Conservation (phyloP, 2,329 filamentous ascomycete species). For the Fusarium fujikuroi region DNA sequence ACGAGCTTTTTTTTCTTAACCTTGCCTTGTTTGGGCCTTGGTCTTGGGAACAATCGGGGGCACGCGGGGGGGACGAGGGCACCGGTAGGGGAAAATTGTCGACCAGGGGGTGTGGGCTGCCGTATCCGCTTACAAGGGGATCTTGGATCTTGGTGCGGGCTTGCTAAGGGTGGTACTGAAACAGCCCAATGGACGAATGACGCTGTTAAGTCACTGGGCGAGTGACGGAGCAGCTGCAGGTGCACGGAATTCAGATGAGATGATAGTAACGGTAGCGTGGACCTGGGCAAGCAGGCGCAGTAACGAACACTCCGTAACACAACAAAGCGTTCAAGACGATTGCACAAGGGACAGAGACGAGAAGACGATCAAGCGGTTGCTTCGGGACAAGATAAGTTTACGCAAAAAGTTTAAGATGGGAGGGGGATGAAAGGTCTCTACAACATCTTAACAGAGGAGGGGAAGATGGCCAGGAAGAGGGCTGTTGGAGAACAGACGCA, state of each 20-base stretch:
- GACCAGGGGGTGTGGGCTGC: slow-evolving; percentile 46
- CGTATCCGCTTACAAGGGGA: slow-evolving; percentile 47
- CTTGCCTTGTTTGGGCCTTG: slow-evolving; percentile 49
- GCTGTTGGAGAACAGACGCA: slow-evolving; percentile 41
- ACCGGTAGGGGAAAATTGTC: slow-evolving; percentile 49
- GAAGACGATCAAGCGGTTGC: slow-evolving; percentile 16
- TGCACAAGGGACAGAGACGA: slow-evolving; percentile 31
- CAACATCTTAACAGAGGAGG: slow-evolving; percentile 23
- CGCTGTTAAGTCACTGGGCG: slow-evolving; percentile 38
- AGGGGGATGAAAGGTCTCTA: slow-evolving; percentile 17
- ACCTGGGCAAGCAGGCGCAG: slow-evolving; percentile 39
- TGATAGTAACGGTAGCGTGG: slow-evolving; percentile 42
- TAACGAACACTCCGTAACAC: slow-evolving; percentile 41
- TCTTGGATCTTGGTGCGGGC: slow-evolving; percentile 46
- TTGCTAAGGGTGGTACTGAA: slow-evolving; percentile 46
- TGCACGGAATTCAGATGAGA: slow-evolving; percentile 42
- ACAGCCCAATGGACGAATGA: slow-evolving; percentile 47
- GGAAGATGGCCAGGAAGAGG: slow-evolving; percentile 28
- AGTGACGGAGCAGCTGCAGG: slow-evolving; percentile 45
- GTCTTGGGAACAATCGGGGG: slow-evolving; percentile 47
- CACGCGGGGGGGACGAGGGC: slow-evolving; percentile 47
- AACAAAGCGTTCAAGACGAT: slow-evolving; percentile 36
- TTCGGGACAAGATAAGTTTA: slow-evolving; percentile 21
- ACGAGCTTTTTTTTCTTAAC: slow-evolving; percentile 51
- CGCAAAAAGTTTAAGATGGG: slow-evolving; percentile 11